Evolutionary conservation across 345 rosid species (phyloP), one percentile per base, ranked within the genome.

Genomic region (Conringia planisiliqua): DNA sequence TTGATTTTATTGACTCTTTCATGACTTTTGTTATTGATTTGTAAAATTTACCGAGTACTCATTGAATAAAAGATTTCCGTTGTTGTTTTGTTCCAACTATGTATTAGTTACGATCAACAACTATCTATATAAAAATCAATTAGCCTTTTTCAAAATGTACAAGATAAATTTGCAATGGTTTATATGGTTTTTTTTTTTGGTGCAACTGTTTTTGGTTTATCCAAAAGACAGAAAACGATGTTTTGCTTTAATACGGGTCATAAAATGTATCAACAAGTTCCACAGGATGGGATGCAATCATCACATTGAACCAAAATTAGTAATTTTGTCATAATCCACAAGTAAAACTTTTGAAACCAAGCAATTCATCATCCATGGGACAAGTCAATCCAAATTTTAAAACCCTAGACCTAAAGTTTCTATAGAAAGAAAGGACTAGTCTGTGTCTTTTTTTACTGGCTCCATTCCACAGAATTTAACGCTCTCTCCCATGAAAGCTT

Each of bases 341-440:
- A 32, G 42, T 57, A 17, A 57, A 58, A 35, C n/a, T 9, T 35
- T 33, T 42, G 63, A 10, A 58, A 58, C 63, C 43, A 33, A 10
- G 33, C 63, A 57, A 17, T 35, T 58, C 63, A 33, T 35, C 27
- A 18, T 43, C 63, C 43, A 44, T 16, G 22, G 50, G 46, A 42
- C 46, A 42, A 18, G 9, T 47, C 54, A 20, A 55, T 73, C 58
- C 66, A 66, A 58, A 57, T 48, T 32, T 36, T 48, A 43, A 51
- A 62, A 58, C 44, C 73, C 62, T 74, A 59, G 29, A 59, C 61
- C 71, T 59, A 48, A 58, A 50, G 35, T 8, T 24, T 57, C 72
- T 66, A 44, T 11, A 9, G 4, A 32, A 33, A n/a, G 8, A 74
- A 46, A 57, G 51, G 73, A 58, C 57, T 48, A 66, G 73, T 60